These are phyloP conservation scores for Pythium grandisporangium DNA, from an alignment of 352 stramenopile genomes.

Conservation along the genomic window DNA sequence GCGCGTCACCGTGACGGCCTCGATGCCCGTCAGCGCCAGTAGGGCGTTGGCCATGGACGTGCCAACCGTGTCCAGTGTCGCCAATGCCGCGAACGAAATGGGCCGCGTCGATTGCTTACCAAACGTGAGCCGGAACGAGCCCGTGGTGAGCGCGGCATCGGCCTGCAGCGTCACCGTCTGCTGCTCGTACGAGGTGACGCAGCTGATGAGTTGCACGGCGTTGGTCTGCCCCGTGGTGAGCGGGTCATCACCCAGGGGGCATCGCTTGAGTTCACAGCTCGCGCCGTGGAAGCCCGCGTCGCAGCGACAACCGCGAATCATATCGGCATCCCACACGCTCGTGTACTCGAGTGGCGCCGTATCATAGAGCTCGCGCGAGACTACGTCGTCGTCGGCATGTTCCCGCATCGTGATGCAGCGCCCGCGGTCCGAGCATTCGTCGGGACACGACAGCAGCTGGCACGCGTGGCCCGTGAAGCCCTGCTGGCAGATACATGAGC, in stretches of 20 bases:
- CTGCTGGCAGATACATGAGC: slow-evolving; percentile 72
- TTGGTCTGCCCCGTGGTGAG: slow-evolving; percentile 45
- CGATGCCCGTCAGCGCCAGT: slow-evolving; percentile 24
- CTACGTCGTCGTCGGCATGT: slow-evolving; percentile 33
- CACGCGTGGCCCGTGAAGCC: slow-evolving; percentile 73
- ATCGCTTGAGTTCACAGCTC: slow-evolving; percentile 54
- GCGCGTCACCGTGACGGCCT: slow-evolving; percentile 24
- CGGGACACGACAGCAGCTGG: slow-evolving; percentile 38
- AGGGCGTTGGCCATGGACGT: slow-evolving; percentile 41
- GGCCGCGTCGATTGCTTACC: slow-evolving; percentile 55
- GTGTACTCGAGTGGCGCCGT: slow-evolving; percentile 27
- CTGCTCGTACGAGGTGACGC: slow-evolving; percentile 45
- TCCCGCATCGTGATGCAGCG: slow-evolving; percentile 68
- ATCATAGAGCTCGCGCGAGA: slow-evolving; percentile 48
- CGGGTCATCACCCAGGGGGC: slow-evolving; percentile 57
- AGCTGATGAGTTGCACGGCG: slow-evolving; percentile 54
- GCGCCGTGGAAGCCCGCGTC: slow-evolving; percentile 44
- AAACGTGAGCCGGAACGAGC: slow-evolving; percentile 52
- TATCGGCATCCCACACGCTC: slow-evolving; percentile 61
- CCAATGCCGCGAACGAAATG: slow-evolving; percentile 44
- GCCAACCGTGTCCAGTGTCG: slow-evolving; percentile 29
- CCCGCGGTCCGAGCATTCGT: slow-evolving; percentile 35
- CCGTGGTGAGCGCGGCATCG: slow-evolving; percentile 29
- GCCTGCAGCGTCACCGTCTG: slow-evolving; percentile 40
- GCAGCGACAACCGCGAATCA: slow-evolving; percentile 69